Base-by-base conservation (phyloP, 2,329 filamentous ascomycete genomes). In the Fusarium incarnatum region DNA sequence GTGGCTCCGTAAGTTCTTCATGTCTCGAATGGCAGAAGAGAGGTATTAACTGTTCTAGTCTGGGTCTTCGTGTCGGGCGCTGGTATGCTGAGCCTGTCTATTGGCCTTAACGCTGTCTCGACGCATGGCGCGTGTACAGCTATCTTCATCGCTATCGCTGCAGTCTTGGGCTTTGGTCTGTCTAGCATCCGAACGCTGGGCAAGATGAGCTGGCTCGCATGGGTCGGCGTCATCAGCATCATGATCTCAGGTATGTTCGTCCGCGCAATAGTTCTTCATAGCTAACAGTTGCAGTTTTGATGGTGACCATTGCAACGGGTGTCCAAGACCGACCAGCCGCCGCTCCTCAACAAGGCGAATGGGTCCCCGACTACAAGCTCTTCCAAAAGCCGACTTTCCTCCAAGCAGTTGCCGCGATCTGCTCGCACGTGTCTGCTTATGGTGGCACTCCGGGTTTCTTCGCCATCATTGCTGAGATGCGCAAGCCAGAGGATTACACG, bases 31-130 rank as follows among this genome's bases (percentile, higher is more conserved):
- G 4, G 4, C 20, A 15, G 7, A 8, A 12, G 6, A 4, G 5
- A 18, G 4, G 23, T 18, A 2, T 44, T 69, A 4, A 69, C 22
- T 16, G 0, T 37, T 1, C 1, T 9, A 70, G 67, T 60, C 27
- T 70, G 67, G 67, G 68, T 70, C 6, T 70, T 70, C 15, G 67
- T 70, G 9, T 66, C 67, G 2, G 67, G 67, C 2, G 68, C 67
- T 15, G 67, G 67, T 2, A 70, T 70, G 67, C 25, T 70, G 3
- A 74, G 81, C 16, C 68, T 78, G 10, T 82, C 80, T 0, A 82
- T 81, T 20, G 78, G 71, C 0, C 70, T 83, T 8, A 83, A 83
- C 49, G 76, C 81, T 2, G 66, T 83, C 0, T 82, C 81, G 0
- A 67, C 72, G 0, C 81, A 83, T 54, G 81, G 73, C 3, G 64